Conservation (phyloP, 169 alveolate species). For the Condylostoma magnum region DNA sequence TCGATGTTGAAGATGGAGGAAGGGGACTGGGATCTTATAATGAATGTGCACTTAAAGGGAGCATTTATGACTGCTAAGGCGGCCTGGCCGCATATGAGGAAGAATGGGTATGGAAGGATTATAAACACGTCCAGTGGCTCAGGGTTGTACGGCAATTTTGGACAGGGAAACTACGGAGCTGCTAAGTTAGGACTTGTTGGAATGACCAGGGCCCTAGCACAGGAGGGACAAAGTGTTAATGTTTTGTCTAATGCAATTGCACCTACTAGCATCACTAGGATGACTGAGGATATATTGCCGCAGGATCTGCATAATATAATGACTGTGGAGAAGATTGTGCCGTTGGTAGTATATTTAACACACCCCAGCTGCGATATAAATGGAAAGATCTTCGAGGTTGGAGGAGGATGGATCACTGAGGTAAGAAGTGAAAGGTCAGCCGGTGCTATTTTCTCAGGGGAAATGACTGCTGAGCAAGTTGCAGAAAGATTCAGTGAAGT, state of each 20-base stretch:
- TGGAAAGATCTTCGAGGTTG: conserved; percentile 69
- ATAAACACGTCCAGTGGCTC: conserved; percentile 73
- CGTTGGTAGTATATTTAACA: conserved; percentile 75
- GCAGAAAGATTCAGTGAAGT: conserved; percentile 30
- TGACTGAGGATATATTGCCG: conserved; percentile 68
- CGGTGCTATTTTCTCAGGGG: conserved; percentile 47
- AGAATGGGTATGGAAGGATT: conserved; percentile 83
- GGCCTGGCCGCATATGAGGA: conserved; percentile 87
- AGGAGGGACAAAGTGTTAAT: conserved; percentile 85
- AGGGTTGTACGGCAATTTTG: conserved; percentile 88
- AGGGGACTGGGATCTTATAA: conserved; percentile 87
- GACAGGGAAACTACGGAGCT: conserved; percentile 89
- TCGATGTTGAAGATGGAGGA: conserved; percentile 83
- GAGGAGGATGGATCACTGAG: conserved; percentile 78
- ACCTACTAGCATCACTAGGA: conserved; percentile 80
- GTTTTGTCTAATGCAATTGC: conserved; percentile 84
- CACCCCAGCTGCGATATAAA: conserved; percentile 65
- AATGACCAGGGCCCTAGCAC: conserved; percentile 81
- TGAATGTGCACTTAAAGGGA: conserved; percentile 84
- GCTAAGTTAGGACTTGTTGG: conserved; percentile 91
- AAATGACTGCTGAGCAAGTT: conserved; percentile 62
- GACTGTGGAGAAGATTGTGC: conserved; percentile 82
- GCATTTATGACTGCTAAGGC: conserved; percentile 84
- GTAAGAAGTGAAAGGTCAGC: conserved; percentile 72
- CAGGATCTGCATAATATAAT: conserved; percentile 65